phyloP scores from a whole-genome alignment of 345 rosid species.

The Ceriops decandra region DNA sequence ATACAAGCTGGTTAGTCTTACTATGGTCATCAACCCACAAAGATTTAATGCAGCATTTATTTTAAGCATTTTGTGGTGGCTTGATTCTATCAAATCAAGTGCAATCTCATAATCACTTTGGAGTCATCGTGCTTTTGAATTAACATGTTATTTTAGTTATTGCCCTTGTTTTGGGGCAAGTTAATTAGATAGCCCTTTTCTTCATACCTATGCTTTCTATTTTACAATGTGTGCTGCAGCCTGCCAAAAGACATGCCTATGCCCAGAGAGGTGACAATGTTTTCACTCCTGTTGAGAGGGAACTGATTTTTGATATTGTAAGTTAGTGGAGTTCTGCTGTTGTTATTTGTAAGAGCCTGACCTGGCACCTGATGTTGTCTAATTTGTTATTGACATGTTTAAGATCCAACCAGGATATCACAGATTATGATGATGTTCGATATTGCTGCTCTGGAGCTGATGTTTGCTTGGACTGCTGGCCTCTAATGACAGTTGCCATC shows the following conservation, averaged over 20 bases:
- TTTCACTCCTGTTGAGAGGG: constrained; percentile 87
- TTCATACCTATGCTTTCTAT: neutral
- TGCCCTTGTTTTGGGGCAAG: neutral
- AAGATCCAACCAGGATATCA: constrained; percentile 57
- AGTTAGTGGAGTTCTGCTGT: constrained; percentile 24
- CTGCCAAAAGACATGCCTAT: constrained; percentile 75
- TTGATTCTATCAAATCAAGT: neutral
- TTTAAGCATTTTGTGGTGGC: neutral
- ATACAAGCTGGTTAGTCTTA: neutral
- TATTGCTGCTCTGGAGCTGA: constrained; percentile 95
- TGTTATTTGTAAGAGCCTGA: neutral
- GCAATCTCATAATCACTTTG: neutral
- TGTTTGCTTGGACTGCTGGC: constrained; percentile 91
- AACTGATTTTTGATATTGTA: constrained; percentile 82
- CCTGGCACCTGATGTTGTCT: neutral
- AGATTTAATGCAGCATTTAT: neutral
- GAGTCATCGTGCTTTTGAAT: neutral
- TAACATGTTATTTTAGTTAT: neutral
- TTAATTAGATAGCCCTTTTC: neutral
- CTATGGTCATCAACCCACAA: neutral
- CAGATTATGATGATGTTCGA: constrained; percentile 89
- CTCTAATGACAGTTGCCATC: constrained; percentile 77
- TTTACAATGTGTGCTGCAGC: constrained; percentile 38
- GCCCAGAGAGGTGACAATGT: constrained; percentile 66
- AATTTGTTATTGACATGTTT: constrained; percentile 16